Evolutionary conservation across 768 basidiomycete genomes (phyloP).

Genomic region (Lentinula raphanica): DNA sequence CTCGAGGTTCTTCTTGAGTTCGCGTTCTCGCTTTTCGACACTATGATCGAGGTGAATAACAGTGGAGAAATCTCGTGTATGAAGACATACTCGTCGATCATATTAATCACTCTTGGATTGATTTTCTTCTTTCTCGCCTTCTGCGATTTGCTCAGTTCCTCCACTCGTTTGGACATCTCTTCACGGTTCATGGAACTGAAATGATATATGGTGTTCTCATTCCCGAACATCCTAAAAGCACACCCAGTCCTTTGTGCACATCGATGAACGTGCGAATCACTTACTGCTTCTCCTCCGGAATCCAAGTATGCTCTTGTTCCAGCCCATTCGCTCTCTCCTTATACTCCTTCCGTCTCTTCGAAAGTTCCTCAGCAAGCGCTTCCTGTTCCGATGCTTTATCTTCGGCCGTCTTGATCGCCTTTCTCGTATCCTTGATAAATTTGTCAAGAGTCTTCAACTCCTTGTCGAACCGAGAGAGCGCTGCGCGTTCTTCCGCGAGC

Average conservation of each 20-base stretch:
- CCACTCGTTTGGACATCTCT: constrained; percentile 55
- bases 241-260: background rate
- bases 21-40: constrained; percentile 88
- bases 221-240: constrained; percentile 72
- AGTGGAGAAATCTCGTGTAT: background rate
- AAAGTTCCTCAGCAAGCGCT: constrained; percentile 58
- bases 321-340: constrained; percentile 50
- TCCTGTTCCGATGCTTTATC: constrained; percentile 60
- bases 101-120: constrained; percentile 91
- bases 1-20: constrained; percentile 81
- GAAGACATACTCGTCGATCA: constrained; percentile 81
- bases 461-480: constrained; percentile 80
- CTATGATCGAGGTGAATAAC: constrained; percentile 31
- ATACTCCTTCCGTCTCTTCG: constrained; percentile 60
- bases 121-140: constrained; percentile 92
- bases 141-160: constrained; percentile 72
- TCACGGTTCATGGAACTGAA: constrained; percentile 63
- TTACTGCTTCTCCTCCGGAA: constrained; percentile 79
- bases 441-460: constrained; percentile 82
- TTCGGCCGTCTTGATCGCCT: constrained; percentile 61
- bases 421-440: constrained; percentile 78
- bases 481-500: constrained; percentile 81
- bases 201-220: constrained; percentile 75
- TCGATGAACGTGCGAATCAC: constrained; percentile 21
- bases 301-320: constrained; percentile 89